Percentiles rank a stretch among this genome's conserved stretches.
phyloP scores from a whole-genome alignment of 164 flowering plant species.

The Stephania japonica region DNA sequence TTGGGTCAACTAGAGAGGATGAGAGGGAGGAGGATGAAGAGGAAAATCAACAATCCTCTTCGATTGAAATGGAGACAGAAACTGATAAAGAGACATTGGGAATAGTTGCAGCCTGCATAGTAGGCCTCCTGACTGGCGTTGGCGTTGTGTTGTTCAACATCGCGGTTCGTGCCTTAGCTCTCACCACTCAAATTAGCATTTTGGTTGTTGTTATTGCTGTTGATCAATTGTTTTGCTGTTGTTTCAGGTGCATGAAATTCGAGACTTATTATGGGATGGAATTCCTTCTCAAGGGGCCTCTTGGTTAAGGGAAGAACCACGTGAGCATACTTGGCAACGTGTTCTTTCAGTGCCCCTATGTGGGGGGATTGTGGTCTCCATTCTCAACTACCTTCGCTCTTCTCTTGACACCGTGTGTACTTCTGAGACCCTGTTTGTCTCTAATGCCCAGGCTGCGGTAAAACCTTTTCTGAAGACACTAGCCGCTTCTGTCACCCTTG shows the following conservation, averaged over 20 bases:
- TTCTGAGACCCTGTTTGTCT: not conserved
- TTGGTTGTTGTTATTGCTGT: too few relatives aligned
- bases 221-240: not conserved
- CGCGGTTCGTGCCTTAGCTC: conserved; percentile 26
- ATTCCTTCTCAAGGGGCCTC: conserved; percentile 79
- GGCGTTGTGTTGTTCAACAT: conserved; percentile 74
- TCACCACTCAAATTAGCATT: too few relatives aligned
- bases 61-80: not conserved
- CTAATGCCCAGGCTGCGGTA: conserved; percentile 33
- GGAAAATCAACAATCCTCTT: not conserved
- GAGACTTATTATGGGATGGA: conserved; percentile 86
- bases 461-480: conserved; percentile 60
- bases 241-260: conserved; percentile 71
- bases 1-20: not conserved
- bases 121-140: conserved; percentile 83
- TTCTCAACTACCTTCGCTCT: conserved; percentile 41
- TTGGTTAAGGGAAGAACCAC: conserved; percentile 77
- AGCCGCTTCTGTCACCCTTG: conserved; percentile 82
- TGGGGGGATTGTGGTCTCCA: conserved; percentile 71
- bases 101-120: conserved; percentile 58
- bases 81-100: conserved; percentile 24
- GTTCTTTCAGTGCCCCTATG: conserved; percentile 63
- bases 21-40: not conserved
- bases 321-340: conserved; percentile 47
- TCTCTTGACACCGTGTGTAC: conserved; percentile 17